Evolutionary conservation across 1,284 basidiomycete species (phyloP).

Genomic region (Cystobasidium slooffiae): DNA sequence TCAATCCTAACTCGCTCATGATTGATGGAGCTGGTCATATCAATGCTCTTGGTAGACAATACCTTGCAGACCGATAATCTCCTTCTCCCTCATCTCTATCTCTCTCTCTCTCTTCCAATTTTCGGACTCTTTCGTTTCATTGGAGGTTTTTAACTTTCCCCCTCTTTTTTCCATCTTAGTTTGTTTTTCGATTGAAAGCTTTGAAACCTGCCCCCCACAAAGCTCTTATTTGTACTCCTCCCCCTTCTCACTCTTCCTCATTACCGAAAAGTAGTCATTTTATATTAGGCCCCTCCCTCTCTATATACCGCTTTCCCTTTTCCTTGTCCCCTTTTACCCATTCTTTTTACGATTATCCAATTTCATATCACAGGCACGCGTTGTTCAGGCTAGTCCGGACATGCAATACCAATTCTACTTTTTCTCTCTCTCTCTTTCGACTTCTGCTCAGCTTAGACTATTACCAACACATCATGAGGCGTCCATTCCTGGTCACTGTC

Average conservation of each 20-base stretch:
- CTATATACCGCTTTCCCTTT: not conserved
- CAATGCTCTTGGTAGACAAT: slow-evolving; percentile 37
- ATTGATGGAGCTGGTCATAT: slow-evolving; percentile 30
- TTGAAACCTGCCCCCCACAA: too few relatives aligned
- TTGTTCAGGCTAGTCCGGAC: too few relatives aligned
- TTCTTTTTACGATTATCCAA: not conserved
- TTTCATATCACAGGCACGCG: not conserved
- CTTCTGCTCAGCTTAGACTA: not conserved
- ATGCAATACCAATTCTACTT: not conserved
- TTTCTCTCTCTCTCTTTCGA: not conserved
- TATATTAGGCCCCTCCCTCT: too few relatives aligned
- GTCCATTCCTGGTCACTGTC: too few relatives aligned
- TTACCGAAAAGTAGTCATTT: not conserved
- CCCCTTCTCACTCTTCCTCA: not conserved
- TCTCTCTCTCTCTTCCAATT: not conserved
- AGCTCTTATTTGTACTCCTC: not conserved
- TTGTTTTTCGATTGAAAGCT: too few relatives aligned
- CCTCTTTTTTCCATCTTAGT: not conserved
- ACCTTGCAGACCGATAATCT: slow-evolving; percentile 9
- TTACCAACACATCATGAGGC: too few relatives aligned
- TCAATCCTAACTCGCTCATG: slow-evolving; percentile 35
- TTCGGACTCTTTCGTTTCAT: not conserved
- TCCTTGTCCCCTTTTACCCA: not conserved
- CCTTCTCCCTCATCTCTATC: not conserved
- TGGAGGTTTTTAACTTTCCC: not conserved